These are phyloP conservation scores for Abelmoschus esculentus DNA, from an alignment of 345 rosid genomes.

Conservation along the genomic window DNA sequence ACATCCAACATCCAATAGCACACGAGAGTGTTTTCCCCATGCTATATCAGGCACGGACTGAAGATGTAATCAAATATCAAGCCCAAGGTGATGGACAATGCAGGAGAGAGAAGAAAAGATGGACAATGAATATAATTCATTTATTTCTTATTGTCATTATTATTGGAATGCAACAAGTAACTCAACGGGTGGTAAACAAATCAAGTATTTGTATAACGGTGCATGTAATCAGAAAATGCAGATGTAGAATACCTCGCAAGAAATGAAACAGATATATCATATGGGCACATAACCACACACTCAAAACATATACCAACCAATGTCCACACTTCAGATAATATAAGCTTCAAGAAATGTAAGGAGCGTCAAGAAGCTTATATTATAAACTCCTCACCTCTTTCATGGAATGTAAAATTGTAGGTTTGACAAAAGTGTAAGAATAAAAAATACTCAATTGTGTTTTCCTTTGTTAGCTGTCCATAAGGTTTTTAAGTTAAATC, in stretches of 20 bases:
- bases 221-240: not conserved
- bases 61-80: constrained; percentile 12
- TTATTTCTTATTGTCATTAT: not conserved
- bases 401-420: not conserved
- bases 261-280: not conserved
- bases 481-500: not conserved
- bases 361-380: not conserved
- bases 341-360: not conserved
- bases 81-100: not conserved
- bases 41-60: constrained; percentile 76
- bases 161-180: not conserved
- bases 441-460: not conserved
- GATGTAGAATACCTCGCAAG: not conserved
- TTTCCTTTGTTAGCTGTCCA: not conserved
- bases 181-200: not conserved
- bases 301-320: not conserved
- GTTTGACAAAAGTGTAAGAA: not conserved
- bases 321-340: not conserved
- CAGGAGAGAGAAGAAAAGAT: not conserved
- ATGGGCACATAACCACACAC: not conserved
- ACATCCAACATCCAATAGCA: constrained; percentile 92
- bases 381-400: not conserved
- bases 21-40: constrained; percentile 85
- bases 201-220: not conserved
- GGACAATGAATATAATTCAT: not conserved